Evolutionary conservation across 495 filamentous ascomycete genomes (phyloP).

Genomic region (Aspergillus sclerotioniger): DNA sequence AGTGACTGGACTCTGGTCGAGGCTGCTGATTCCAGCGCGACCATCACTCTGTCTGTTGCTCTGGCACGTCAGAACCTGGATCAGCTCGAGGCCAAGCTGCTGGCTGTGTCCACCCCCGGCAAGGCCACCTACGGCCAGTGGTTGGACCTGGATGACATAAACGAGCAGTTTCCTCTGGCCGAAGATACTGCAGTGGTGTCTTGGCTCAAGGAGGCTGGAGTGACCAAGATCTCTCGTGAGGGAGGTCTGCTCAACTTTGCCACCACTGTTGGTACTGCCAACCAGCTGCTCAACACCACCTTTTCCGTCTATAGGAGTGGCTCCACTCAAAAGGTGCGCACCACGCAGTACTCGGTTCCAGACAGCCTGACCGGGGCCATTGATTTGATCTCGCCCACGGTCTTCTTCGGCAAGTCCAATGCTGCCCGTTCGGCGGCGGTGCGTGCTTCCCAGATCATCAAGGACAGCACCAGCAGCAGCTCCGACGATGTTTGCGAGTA

Average conservation of each 20-base stretch:
- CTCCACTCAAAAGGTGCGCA: conserved; percentile 44
- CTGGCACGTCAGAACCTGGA: conserved; percentile 48
- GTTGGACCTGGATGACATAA: conserved; percentile 50
- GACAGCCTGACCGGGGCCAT: conserved; percentile 49
- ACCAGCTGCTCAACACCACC: conserved; percentile 47
- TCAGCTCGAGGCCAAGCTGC: conserved; percentile 53
- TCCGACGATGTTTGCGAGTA: conserved; percentile 14
- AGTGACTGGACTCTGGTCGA: background rate
- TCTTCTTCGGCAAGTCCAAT: conserved; percentile 50
- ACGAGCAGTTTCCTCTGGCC: conserved; percentile 51
- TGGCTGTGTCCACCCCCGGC: conserved; percentile 56
- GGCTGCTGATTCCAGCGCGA: background rate
- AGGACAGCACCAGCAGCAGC: conserved; percentile 10
- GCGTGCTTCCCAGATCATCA: background rate
- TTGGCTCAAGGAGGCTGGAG: conserved; percentile 53
- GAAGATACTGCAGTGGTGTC: conserved; percentile 35
- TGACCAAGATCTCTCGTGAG: conserved; percentile 40
- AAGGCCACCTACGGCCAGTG: conserved; percentile 52
- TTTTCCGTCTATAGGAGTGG: conserved; percentile 42
- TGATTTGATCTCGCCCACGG: conserved; percentile 60
- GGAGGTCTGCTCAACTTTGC: conserved; percentile 50
- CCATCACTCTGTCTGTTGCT: conserved; percentile 40
- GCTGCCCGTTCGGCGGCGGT: background rate
- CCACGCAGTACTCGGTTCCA: conserved; percentile 64
- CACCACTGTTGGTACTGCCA: conserved; percentile 46